phyloP scores from a whole-genome alignment of 2,329 filamentous ascomycete genomes.

The Pseudocercospora crystallina region DNA sequence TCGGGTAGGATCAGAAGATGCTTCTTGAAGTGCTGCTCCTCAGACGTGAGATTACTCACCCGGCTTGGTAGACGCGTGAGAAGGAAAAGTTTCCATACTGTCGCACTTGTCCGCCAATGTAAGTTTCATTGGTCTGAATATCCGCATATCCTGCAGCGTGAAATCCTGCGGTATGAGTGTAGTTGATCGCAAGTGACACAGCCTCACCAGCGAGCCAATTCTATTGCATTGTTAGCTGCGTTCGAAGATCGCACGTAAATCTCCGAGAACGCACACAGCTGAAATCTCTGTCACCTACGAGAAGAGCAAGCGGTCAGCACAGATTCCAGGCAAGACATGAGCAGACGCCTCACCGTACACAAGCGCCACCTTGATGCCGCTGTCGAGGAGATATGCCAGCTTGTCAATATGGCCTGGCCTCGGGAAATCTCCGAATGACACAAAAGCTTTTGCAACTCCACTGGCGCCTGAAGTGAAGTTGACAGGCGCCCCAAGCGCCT shows the following conservation, averaged over 20 bases:
- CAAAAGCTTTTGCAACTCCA: constrained; percentile 21
- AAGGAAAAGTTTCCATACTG: constrained; percentile 33
- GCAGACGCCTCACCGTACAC: constrained; percentile 45
- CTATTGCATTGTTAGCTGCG: constrained; percentile 23
- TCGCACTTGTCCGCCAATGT: constrained; percentile 26
- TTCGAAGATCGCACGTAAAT: constrained; percentile 21
- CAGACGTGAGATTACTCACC: neutral
- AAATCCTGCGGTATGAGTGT: constrained; percentile 45
- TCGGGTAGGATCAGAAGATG: too few species aligned
- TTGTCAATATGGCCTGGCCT: constrained; percentile 51
- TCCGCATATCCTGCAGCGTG: constrained; percentile 47
- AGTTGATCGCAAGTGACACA: constrained; percentile 49
- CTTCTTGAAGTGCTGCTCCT: too few species aligned
- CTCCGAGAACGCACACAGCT: constrained; percentile 26
- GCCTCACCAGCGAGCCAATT: constrained; percentile 59
- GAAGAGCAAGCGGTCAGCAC: too few species aligned
- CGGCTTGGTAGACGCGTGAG: constrained; percentile 26
- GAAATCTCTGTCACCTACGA: constrained; percentile 50
- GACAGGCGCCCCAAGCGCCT: constrained; percentile 56
- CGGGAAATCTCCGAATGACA: constrained; percentile 49
- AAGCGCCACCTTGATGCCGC: constrained; percentile 55
- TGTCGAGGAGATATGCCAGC: constrained; percentile 55
- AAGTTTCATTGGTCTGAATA: constrained; percentile 18
- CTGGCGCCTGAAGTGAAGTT: constrained; percentile 54
- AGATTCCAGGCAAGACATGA: too few species aligned